Conservation (phyloP, 1,284 basidiomycete species). For the Rhodotorula sp. region DNA sequence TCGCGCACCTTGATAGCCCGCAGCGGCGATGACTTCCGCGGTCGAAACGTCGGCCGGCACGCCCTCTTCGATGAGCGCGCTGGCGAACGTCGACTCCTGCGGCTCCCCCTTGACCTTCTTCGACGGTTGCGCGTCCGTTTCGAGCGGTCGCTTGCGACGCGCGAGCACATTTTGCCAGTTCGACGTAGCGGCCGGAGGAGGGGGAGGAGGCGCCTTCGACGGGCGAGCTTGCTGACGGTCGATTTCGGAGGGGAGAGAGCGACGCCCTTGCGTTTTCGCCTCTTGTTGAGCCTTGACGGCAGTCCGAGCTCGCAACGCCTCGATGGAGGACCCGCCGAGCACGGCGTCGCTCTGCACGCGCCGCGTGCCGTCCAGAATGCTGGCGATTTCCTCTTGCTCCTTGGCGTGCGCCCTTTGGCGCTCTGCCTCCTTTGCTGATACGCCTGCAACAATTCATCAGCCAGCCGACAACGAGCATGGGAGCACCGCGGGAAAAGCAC, state of each 20-base stretch:
- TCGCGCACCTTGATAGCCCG: not conserved
- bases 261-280: not conserved
- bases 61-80: not conserved
- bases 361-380: slow-evolving; percentile 12
- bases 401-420: not conserved
- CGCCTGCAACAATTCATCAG: too few relatives aligned
- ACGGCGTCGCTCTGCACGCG: slow-evolving; percentile 14
- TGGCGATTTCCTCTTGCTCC: slow-evolving; percentile 23
- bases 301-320: not conserved
- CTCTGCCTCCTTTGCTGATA: not conserved
- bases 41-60: not conserved
- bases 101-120: slow-evolving; percentile 6
- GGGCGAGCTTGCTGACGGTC: not conserved
- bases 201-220: not conserved
- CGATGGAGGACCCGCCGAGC: slow-evolving; percentile 21
- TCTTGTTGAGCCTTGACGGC: not conserved
- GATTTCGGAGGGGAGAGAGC: not conserved
- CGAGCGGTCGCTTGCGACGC: slow-evolving; percentile 1
- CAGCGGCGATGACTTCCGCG: not conserved
- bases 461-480: not conserved
- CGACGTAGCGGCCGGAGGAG: not conserved
- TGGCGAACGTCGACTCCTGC: not conserved
- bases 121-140: not conserved
- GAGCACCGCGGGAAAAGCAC: not conserved
- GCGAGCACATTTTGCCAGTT: not conserved